Conservation (phyloP, 305 asterid species). For the Solanum hybrid region DNA sequence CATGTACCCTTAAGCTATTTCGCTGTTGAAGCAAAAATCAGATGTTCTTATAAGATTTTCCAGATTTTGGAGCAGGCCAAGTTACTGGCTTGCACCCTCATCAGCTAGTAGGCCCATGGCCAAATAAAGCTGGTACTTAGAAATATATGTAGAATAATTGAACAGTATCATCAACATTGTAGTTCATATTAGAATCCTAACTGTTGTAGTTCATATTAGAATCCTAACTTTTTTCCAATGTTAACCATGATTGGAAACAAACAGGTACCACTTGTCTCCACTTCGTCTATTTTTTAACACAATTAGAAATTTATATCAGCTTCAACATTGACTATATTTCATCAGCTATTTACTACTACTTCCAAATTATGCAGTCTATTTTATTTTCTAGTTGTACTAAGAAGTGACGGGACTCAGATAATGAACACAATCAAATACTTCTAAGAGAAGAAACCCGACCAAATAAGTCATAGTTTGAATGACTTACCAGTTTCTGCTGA, state of each 20-base stretch:
- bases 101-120: not conserved
- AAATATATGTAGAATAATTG: not conserved
- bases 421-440: not conserved
- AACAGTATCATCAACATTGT: not conserved
- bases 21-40: not conserved
- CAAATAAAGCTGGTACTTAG: not conserved
- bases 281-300: not conserved
- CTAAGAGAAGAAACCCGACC: not conserved
- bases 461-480: not conserved
- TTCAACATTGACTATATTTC: not conserved
- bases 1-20: not conserved
- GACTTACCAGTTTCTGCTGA: not conserved
- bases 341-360: not conserved
- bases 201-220: not conserved
- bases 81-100: not conserved
- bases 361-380: not conserved
- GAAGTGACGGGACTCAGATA: not conserved
- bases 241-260: not conserved
- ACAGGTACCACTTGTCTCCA: not conserved
- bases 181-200: not conserved
- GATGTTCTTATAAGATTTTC: not conserved
- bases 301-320: not conserved
- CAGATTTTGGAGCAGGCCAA: not conserved
- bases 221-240: not conserved
- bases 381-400: not conserved